phyloP scores from a whole-genome alignment of 1,139 yeast species.

The Candida freyschussii region DNA sequence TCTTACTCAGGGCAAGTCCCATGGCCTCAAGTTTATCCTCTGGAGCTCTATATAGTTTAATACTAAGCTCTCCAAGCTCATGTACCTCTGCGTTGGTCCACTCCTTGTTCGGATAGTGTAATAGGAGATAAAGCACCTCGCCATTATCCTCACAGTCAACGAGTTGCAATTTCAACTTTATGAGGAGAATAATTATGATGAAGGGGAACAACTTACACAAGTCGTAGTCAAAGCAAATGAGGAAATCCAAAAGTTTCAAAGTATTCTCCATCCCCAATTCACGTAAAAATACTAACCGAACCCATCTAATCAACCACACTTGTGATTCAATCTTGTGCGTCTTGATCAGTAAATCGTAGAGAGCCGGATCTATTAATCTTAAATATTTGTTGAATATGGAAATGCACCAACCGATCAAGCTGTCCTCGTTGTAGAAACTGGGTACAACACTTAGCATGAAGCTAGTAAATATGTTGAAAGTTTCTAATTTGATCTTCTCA shows the following conservation, averaged over 20 bases:
- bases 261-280: slow-evolving; percentile 51
- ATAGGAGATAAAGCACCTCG: slow-evolving; percentile 51
- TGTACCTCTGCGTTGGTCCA: slow-evolving; percentile 13
- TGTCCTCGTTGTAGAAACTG: slow-evolving; percentile 30
- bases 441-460: slow-evolving; percentile 33
- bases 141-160: slow-evolving; percentile 53
- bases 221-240: slow-evolving; percentile 38
- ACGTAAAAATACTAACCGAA: slow-evolving; percentile 51
- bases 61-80: slow-evolving; percentile 18
- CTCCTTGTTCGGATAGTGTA: slow-evolving; percentile 48
- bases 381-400: slow-evolving; percentile 43
- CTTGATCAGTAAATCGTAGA: slow-evolving; percentile 40
- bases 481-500: slow-evolving; percentile 20
- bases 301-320: slow-evolving; percentile 65
- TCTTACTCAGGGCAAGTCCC: slow-evolving; percentile 19
- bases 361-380: slow-evolving; percentile 35
- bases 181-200: slow-evolving; percentile 45
- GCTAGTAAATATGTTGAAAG: slow-evolving; percentile 28
- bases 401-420: slow-evolving; percentile 30
- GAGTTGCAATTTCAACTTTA: slow-evolving; percentile 43
- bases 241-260: slow-evolving; percentile 53
- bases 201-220: slow-evolving; percentile 43
- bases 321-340: slow-evolving; percentile 54
- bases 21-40: slow-evolving; percentile 14
- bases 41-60: slow-evolving; percentile 15